Evolutionary conservation across 2,329 filamentous ascomycete species (phyloP).

Genomic region (Microascus cirrosus): DNA sequence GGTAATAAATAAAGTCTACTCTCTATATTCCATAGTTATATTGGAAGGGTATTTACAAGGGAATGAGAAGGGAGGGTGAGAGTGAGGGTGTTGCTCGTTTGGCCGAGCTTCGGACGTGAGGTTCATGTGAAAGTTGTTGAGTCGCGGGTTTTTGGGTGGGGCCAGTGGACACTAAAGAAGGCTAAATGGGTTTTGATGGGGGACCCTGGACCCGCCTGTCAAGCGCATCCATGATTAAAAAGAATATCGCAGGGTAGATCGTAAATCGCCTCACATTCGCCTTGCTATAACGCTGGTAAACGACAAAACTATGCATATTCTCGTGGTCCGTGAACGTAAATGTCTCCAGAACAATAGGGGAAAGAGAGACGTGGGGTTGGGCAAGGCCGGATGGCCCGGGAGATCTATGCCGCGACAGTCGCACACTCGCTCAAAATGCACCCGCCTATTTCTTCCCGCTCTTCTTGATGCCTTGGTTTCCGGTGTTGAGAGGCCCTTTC

Average conservation of each 20-base stretch:
- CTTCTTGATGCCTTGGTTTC: constrained; percentile 90
- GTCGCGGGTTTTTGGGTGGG: neutral
- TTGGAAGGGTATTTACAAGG: neutral
- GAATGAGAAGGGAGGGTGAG: neutral
- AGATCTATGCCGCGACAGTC: neutral
- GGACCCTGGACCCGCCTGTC: neutral
- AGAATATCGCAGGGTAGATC: too few relatives aligned
- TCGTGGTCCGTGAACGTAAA: neutral
- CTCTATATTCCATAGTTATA: neutral
- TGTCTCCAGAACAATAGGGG: neutral
- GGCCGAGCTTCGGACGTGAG: neutral
- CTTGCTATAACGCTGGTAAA: neutral
- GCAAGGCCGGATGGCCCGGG: too few relatives aligned
- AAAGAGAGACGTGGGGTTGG: neutral
- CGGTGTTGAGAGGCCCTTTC: constrained; percentile 82
- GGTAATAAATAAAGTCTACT: neutral
- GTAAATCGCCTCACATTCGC: neutral
- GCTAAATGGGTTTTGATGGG: too few relatives aligned
- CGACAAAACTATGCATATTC: neutral
- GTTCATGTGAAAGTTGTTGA: neutral
- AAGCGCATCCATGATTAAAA: neutral
- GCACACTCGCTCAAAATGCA: neutral
- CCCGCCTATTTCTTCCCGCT: constrained; percentile 82
- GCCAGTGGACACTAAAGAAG: neutral
- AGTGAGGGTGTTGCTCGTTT: neutral